A percentile compares a stretch with the other conserved stretches of the same genome.
phyloP scores from a whole-genome alignment of 371 early-diverging fungal genomes.

The Fennellomyces sp. region DNA sequence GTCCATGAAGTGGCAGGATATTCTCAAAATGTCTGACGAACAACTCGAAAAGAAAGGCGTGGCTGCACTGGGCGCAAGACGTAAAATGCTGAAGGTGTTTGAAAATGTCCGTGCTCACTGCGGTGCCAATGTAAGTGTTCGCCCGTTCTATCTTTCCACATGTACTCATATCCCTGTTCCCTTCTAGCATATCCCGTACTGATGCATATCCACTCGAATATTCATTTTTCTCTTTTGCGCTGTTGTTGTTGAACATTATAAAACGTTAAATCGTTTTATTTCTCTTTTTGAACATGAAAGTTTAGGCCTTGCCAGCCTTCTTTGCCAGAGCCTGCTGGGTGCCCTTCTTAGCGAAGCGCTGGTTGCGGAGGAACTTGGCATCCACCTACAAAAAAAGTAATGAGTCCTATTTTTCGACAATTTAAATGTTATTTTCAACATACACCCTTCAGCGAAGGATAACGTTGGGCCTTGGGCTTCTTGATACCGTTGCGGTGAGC shows the following conservation, averaged over 20 bases:
- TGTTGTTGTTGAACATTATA: neutral
- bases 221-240: neutral
- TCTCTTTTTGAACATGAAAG: neutral
- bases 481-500: constrained; percentile 99
- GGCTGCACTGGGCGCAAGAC: constrained; percentile 91
- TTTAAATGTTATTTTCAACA: no score
- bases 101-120: constrained; percentile 72
- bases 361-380: constrained; percentile 98
- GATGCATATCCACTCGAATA: no score
- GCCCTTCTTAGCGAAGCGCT: constrained; percentile 94
- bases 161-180: neutral
- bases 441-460: constrained; percentile 93
- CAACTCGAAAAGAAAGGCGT: constrained; percentile 88
- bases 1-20: constrained; percentile 84
- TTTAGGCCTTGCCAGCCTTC: constrained; percentile 19
- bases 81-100: constrained; percentile 96
- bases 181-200: constrained; percentile 2
- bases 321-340: constrained; percentile 41
- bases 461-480: constrained; percentile 88
- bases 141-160: neutral
- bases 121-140: constrained; percentile 47
- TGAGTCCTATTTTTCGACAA: neutral
- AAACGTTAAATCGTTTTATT: neutral
- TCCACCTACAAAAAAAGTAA: constrained; percentile 60
- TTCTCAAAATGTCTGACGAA: constrained; percentile 84